These are phyloP conservation scores for Naegleria fowleri DNA, from an alignment of 208 protist genomes.

Conservation along the genomic window DNA sequence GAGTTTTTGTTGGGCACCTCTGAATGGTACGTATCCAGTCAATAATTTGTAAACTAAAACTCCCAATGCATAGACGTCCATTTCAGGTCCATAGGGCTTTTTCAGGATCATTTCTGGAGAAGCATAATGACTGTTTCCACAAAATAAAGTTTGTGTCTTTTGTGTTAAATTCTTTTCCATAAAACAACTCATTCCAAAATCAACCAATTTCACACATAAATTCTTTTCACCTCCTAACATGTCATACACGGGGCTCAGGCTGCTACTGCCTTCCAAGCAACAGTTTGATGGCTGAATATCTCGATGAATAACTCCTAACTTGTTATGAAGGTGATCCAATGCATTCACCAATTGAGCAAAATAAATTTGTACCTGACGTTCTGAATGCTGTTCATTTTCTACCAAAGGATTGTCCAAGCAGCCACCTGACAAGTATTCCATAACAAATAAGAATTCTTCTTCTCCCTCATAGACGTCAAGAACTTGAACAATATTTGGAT, in stretches of 20 bases:
- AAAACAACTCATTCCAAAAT: constrained; percentile 9
- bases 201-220: not conserved
- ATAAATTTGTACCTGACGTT: not conserved
- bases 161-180: not conserved
- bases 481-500: not conserved
- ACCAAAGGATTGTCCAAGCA: not conserved
- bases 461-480: not conserved
- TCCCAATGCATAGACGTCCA: constrained; percentile 12
- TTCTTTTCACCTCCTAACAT: not conserved
- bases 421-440: constrained; percentile 4
- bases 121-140: not conserved
- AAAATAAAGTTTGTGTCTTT: not conserved
- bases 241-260: too few species aligned
- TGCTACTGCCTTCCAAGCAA: not conserved
- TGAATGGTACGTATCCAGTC: not conserved
- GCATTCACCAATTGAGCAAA: not conserved
- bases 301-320: not conserved
- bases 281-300: constrained; percentile 2
- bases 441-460: not conserved
- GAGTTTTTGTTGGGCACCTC: not conserved
- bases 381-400: not conserved
- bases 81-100: not conserved
- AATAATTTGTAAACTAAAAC: not conserved
- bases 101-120: not conserved
- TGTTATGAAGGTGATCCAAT: not conserved